A percentile compares a stretch with the other conserved stretches of the same genome.
Conservation (phyloP, 129 eudicot species). For the Tagetes erecta region DNA sequence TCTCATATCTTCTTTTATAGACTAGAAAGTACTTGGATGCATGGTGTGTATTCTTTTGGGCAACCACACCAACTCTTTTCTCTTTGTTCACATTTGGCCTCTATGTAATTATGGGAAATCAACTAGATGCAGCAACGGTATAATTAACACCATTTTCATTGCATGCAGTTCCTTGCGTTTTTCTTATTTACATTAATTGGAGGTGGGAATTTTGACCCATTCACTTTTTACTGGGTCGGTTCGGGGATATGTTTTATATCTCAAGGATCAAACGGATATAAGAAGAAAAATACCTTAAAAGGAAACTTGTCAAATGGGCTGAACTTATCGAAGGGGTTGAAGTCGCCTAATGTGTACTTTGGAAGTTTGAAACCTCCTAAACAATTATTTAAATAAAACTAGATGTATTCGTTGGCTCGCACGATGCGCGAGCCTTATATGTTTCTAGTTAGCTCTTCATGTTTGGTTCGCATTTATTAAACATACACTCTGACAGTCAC, state of each 20-base stretch:
- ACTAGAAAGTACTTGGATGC: conserved; percentile 96
- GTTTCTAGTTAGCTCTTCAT: too few relatives aligned
- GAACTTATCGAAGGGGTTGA: not conserved
- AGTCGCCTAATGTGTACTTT: not conserved
- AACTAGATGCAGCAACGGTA: conserved; percentile 99
- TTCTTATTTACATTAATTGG: not conserved
- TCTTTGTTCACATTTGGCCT: conserved; percentile 93
- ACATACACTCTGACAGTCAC: too few relatives aligned
- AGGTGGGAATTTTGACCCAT: not conserved
- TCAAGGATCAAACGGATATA: not conserved
- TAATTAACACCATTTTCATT: conserved; percentile 4
- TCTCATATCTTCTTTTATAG: conserved; percentile 34
- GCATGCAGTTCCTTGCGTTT: conserved; percentile 16
- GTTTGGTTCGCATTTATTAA: too few relatives aligned
- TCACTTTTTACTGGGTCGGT: conserved; percentile 2
- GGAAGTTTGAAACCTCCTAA: not conserved
- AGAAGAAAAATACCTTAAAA: not conserved
- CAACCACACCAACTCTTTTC: conserved; percentile 94
- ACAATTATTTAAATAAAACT: not conserved
- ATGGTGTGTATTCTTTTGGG: conserved; percentile 99
- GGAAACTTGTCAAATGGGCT: not conserved
- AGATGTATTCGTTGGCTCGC: too few relatives aligned
- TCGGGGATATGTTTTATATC: not conserved
- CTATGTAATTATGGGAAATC: conserved; percentile 72
- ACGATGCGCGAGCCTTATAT: too few relatives aligned